Evolutionary conservation across 345 rosid genomes (phyloP).

Genomic region (Eucalyptus pauciflora): DNA sequence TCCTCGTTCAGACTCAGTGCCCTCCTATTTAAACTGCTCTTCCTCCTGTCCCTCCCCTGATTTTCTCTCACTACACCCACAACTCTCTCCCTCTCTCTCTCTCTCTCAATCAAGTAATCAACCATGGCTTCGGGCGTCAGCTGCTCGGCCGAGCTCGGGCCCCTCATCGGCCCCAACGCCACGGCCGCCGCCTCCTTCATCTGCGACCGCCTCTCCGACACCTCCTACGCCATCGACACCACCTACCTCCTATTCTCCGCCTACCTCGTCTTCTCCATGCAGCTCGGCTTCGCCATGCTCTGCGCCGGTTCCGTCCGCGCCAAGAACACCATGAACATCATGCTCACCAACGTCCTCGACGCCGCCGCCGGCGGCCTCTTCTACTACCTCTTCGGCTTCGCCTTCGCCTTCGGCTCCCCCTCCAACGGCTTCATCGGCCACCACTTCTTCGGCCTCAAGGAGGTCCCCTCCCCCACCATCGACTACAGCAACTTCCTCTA

Average conservation of each 20-base stretch:
- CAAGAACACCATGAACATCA: conserved; percentile 92
- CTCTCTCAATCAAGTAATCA: not conserved
- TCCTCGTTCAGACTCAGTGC: not conserved
- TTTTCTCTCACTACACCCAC: not conserved
- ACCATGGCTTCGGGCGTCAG: not conserved
- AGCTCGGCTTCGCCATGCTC: conserved; percentile 92
- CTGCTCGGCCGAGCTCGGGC: conserved; percentile 38
- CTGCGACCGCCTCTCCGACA: conserved; percentile 44
- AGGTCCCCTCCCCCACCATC: conserved; percentile 2
- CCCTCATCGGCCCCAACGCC: conserved; percentile 44
- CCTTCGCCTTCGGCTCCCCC: conserved; percentile 78
- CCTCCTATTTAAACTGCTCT: not conserved
- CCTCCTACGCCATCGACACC: conserved; percentile 59
- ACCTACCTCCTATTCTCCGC: conserved; percentile 93
- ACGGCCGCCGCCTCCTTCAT: conserved; percentile 42
- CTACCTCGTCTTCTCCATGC: conserved; percentile 90
- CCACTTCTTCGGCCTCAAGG: conserved; percentile 51
- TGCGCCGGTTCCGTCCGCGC: conserved; percentile 96
- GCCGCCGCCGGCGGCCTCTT: conserved; percentile 85
- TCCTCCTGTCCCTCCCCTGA: not conserved
- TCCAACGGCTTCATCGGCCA: conserved; percentile 76
- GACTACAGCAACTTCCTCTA: conserved; percentile 78
- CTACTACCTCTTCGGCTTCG: conserved; percentile 86
- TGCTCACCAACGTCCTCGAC: conserved; percentile 93
- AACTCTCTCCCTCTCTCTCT: not conserved